phyloP scores from a whole-genome alignment of 257 asterid species.

The Capsicum chinense region DNA sequence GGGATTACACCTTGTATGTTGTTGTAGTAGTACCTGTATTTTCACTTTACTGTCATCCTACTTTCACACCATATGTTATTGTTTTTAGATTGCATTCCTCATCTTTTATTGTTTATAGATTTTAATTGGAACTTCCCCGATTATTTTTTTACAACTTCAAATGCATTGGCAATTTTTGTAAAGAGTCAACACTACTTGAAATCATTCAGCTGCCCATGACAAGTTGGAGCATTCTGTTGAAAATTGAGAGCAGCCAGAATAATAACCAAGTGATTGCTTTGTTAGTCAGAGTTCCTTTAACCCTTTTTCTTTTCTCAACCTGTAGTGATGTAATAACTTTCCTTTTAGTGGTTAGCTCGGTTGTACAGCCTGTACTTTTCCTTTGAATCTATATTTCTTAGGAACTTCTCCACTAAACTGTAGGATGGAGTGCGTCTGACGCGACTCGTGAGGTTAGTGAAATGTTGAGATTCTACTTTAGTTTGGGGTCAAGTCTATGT shows the following conservation, averaged over 20 bases:
- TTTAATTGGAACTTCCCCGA: not conserved
- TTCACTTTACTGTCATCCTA: not conserved
- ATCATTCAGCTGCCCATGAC: not conserved
- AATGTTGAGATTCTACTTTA: not conserved
- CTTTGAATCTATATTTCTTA: not conserved
- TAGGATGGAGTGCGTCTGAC: not conserved
- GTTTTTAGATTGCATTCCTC: not conserved
- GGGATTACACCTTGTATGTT: no score
- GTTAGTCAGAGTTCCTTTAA: not conserved
- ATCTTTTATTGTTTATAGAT: not conserved
- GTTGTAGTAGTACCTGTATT: not conserved
- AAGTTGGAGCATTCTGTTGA: constrained; percentile 1
- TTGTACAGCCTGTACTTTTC: not conserved
- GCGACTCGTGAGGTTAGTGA: not conserved
- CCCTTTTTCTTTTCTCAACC: not conserved
- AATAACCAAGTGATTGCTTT: constrained; percentile 6
- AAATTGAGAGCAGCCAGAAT: not conserved
- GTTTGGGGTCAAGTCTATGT: not conserved
- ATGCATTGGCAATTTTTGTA: not conserved
- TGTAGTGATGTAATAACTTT: not conserved
- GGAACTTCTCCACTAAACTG: not conserved
- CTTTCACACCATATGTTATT: not conserved
- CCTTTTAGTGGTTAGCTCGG: not conserved
- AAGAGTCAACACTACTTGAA: not conserved
- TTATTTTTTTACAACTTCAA: not conserved